Conservation (phyloP, 1,284 basidiomycete genomes). For the Malassezia restricta region DNA sequence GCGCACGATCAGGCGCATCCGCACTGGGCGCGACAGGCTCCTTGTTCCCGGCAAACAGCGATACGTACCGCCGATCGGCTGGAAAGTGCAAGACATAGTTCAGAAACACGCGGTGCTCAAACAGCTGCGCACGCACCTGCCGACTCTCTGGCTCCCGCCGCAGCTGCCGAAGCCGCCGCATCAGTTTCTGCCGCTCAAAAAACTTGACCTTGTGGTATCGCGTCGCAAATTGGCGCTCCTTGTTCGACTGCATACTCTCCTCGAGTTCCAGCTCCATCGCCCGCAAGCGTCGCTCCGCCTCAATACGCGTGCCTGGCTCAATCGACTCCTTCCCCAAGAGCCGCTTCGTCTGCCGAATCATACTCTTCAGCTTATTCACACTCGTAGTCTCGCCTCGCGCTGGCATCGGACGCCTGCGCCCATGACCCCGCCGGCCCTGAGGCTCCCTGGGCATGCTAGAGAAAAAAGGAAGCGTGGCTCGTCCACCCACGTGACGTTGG, state of each 20-base stretch:
- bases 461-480: not conserved
- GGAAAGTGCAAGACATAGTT: constrained; percentile 16
- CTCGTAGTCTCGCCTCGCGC: not conserved
- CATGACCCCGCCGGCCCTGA: not conserved
- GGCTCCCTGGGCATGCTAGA: too few relatives aligned
- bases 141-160: not conserved
- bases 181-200: constrained; percentile 16
- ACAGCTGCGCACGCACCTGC: not conserved
- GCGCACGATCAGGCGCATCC: constrained; percentile 6
- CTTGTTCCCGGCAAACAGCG: constrained; percentile 5
- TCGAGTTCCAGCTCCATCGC: constrained; percentile 13
- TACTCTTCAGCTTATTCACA: constrained; percentile 13
- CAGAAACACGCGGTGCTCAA: constrained; percentile 8
- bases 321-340: constrained; percentile 9
- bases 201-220: constrained; percentile 18
- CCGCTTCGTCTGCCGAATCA: constrained; percentile 9
- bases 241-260: constrained; percentile 1
- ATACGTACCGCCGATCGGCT: constrained; percentile 11
- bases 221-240: constrained; percentile 2
- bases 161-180: constrained; percentile 10
- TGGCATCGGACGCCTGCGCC: not conserved
- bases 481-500: not conserved
- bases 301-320: constrained; percentile 11
- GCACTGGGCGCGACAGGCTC: constrained; percentile 5
- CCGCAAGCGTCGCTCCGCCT: constrained; percentile 10